Base-by-base conservation (phyloP, 148 eudicot genomes). In the Bassia scoparia region DNA sequence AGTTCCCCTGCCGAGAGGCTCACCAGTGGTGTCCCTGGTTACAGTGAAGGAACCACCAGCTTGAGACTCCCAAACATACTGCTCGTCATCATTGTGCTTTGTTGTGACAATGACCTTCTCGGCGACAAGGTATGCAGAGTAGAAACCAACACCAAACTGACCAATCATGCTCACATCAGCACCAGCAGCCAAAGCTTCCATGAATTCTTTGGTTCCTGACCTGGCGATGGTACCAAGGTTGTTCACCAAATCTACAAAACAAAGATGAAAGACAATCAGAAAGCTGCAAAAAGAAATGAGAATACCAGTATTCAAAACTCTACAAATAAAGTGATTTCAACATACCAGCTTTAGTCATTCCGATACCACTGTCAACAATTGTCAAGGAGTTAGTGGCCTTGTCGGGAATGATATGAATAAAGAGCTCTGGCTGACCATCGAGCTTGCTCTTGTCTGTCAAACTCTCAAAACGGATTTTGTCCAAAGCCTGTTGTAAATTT, bases 111-210 rank as follows among this genome's bases (percentile, higher is more conserved):
- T 82, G 13, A 90, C 96, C 81, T 84, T 90, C 59, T 90, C 96
- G 7, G 96, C 92, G 72, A 90, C 96, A 78, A 90, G 80, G 77
- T 90, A 90, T 24, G 92, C 83, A 49, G 92, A 88, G 79, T 88
- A 88, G 81, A 88, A 88, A 54, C 92, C 89, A 7, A 88, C 92
- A 75, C 92, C 92, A 64, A 88, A 88, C 76, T 88, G 92, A 76
- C 92, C 89, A 75, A 88, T 88, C 92, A 90, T 88, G 74, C 96
- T 90, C 15, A 88, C 96, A 79, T 90, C 96, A 74, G 92, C 96
- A 65, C 96, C 96, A 70, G 96, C 92, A 37, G 92, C 84, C 70
- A 90, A 80, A 31, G 96, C 96, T 77, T 90, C 96, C 96, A 90
- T 88, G 80, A 90, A 90, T 65, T 90, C 96, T 61, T 90, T 90